Base-by-base conservation (phyloP, 805 yeast genomes). In the Schwanniomyces occidentalis region DNA sequence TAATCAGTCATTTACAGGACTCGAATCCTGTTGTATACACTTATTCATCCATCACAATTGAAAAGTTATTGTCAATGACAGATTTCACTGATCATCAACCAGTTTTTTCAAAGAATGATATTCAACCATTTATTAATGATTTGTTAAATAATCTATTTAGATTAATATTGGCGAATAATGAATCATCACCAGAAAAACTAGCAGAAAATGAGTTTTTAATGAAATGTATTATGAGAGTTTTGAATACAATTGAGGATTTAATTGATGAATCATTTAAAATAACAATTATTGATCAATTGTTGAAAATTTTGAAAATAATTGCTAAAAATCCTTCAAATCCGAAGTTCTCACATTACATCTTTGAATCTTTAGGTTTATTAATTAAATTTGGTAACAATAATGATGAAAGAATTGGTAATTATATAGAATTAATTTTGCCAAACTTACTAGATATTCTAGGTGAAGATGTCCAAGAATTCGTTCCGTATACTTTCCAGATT, bases 281-380 rank as follows among this genome's bases (percentile, higher is more conserved):
- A 10, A 73, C 78, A 4, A 55, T 75, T 16, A 65, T 87, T 23
- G 70, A 74, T 21, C 90, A 90, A 54, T 65, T 91, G 27, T 61
- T 90, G 28, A 67, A 73, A 33, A 85, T 93, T 30, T 70, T 90
- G 31, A 71, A 70, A 10, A 76, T 79, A 10, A 88, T 90, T 36
- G 69, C 89, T 16, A 81, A 80, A 48, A 93, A 93, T 52, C 99
- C 99, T 5, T 86, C 98, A 4, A 93, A 93, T 61, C 99, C 99
- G 27, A 78, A 82, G 49, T 93, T 93, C 53, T 77, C 89, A 5
- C 99, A 93, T 60, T 95, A 81, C 54, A 72, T 85, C 4, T 93
- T 93, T 57, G 99, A 93, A 67, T 74, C 95, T 6, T 71, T 93
- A 39, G 91, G 93, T 16, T 82, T 82, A 4, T 64, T 90, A 32